Evolutionary conservation across 139 green algal genomes (phyloP).

Genomic region (Nannochloris sp.): DNA sequence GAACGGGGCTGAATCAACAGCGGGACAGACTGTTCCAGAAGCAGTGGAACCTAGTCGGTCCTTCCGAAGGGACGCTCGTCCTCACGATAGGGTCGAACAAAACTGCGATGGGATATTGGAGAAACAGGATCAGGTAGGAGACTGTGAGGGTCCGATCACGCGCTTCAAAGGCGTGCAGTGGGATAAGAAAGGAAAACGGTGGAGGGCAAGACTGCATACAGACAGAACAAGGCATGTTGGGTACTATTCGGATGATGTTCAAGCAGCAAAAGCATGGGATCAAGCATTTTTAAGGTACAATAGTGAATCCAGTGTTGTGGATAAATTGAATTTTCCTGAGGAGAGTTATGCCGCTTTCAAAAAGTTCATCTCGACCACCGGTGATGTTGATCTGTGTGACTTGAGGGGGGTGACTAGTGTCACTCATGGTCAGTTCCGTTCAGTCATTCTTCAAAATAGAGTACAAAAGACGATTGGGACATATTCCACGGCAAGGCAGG

Average conservation of each 20-base stretch:
- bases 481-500: conserved; percentile 25
- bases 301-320: neutral
- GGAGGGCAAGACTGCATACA: conserved; percentile 26
- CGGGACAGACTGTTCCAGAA: too few relatives aligned
- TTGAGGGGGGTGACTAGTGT: conserved; percentile 6
- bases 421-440: neutral
- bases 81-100: too few relatives aligned
- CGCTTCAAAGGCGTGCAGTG: conserved; percentile 22
- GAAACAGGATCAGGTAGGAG: neutral
- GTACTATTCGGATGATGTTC: conserved; percentile 20
- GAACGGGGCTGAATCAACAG: too few relatives aligned
- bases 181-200: conserved; percentile 15
- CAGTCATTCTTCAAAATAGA: conserved; percentile 11
- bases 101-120: neutral
- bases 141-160: neutral
- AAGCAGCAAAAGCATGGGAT: conserved; percentile 25
- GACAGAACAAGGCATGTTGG: conserved; percentile 29
- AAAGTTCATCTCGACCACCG: conserved; percentile 2
- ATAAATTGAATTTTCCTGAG: conserved; percentile 23
- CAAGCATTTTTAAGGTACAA: conserved; percentile 12
- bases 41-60: too few relatives aligned
- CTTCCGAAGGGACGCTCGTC: too few relatives aligned
- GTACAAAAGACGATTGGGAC: conserved; percentile 1
- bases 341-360: conserved; percentile 13
- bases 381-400: neutral